Evolutionary conservation across 2,329 filamentous ascomycete species (phyloP).

Genomic region (Cordyceps cicadae): DNA sequence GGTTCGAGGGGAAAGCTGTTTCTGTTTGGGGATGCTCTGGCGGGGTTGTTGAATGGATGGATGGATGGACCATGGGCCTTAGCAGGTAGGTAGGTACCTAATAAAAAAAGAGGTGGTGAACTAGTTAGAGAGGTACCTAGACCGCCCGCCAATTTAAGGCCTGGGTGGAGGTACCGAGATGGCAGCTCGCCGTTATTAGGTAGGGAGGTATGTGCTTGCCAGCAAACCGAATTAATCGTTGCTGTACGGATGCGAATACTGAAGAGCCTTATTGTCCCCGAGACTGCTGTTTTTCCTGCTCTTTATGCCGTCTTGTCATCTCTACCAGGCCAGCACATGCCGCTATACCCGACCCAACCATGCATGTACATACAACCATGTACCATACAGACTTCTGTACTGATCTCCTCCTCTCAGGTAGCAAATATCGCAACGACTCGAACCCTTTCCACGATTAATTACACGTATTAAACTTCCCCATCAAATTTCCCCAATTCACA

Average conservation of each 20-base stretch:
- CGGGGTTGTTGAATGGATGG: conserved; percentile 9
- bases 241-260: background rate
- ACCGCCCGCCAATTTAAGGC: background rate
- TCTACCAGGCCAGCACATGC: no score
- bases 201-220: no score
- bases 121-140: background rate
- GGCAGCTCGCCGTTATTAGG: background rate
- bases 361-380: no score
- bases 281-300: no score
- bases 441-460: background rate
- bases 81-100: no score
- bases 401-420: no score
- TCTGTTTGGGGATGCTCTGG: background rate
- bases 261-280: background rate
- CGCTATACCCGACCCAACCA: no score
- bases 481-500: conserved; percentile 10
- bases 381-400: no score
- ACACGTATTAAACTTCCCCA: background rate
- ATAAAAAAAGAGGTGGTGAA: background rate
- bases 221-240: no score
- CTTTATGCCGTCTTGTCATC: no score
- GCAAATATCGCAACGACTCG: background rate
- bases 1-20: conserved; percentile 1
- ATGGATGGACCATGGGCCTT: no score
- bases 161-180: background rate